phyloP scores from a whole-genome alignment of 768 basidiomycete species.

The Suillus bovinus region DNA sequence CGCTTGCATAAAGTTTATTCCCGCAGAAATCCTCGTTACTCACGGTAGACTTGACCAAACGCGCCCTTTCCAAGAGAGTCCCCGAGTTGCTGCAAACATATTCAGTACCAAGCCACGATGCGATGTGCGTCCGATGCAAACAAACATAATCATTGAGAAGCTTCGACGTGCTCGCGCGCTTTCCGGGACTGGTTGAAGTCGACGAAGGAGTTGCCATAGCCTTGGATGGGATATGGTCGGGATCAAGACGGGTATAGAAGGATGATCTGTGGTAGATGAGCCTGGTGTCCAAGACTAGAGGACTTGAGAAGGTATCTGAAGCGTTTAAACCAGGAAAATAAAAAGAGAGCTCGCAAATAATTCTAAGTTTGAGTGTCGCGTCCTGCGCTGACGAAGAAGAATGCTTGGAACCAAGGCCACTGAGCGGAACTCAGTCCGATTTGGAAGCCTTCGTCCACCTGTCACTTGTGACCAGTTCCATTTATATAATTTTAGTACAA shows the following conservation, averaged over 20 bases:
- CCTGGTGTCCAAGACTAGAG: conserved; percentile 2
- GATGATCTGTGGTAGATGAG: neutral
- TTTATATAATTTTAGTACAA: neutral
- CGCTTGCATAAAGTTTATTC: conserved; percentile 10
- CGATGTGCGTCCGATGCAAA: conserved; percentile 7
- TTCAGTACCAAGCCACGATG: conserved; percentile 9
- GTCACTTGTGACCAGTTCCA: neutral
- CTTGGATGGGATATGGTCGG: conserved; percentile 3
- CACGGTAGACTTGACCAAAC: conserved; percentile 96
- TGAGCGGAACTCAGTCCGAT: conserved; percentile 21
- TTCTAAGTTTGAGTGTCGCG: conserved; percentile 30
- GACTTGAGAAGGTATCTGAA: conserved; percentile 1
- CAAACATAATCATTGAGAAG: conserved; percentile 67
- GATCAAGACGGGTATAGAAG: conserved; percentile 9
- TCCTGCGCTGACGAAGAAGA: conserved; percentile 37
- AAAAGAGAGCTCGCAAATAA: conserved; percentile 17
- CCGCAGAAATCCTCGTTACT: conserved; percentile 33
- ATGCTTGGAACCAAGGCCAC: conserved; percentile 15
- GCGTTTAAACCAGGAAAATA: conserved; percentile 4
- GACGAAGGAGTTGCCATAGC: conserved; percentile 26
- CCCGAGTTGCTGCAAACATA: conserved; percentile 76
- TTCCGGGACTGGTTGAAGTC: conserved; percentile 23
- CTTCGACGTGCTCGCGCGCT: conserved; percentile 43
- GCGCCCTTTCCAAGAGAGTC: conserved; percentile 96
- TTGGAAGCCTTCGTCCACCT: conserved; percentile 27